Conservation (phyloP, 2,329 filamentous ascomycete genomes). For the Seiridium cupressi region DNA sequence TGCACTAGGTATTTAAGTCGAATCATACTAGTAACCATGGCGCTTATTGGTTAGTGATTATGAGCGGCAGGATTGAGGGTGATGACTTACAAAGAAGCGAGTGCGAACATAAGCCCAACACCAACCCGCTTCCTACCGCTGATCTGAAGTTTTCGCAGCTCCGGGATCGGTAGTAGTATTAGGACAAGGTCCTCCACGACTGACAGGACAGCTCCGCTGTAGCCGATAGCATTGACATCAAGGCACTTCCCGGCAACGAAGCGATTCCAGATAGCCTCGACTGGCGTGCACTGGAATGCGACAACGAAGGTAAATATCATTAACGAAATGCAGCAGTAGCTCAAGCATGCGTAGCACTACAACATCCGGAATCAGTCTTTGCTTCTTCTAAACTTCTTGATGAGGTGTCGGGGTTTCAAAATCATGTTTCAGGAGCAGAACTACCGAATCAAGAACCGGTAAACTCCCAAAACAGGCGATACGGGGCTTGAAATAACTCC, state of each 20-base stretch:
- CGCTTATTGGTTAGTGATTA: conserved; percentile 8
- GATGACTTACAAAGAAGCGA: conserved; percentile 42
- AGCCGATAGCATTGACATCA: conserved; percentile 63
- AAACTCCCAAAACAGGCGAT: too few species aligned
- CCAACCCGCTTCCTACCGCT: conserved; percentile 65
- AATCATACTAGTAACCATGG: conserved; percentile 19
- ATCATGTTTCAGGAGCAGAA: too few species aligned
- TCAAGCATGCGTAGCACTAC: conserved; percentile 2
- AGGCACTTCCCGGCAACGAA: conserved; percentile 42
- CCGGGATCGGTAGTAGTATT: conserved; percentile 57
- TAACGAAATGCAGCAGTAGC: background rate
- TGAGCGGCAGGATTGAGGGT: background rate
- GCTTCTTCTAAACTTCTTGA: too few species aligned
- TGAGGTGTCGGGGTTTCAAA: too few species aligned
- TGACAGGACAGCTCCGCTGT: conserved; percentile 65
- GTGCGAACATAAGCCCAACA: conserved; percentile 63
- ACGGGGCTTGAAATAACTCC: too few species aligned
- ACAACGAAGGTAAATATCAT: conserved; percentile 2
- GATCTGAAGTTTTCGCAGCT: conserved; percentile 46
- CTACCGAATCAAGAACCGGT: too few species aligned
- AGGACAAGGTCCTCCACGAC: conserved; percentile 67
- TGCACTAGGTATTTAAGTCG: conserved; percentile 18
- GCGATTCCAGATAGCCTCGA: conserved; percentile 3
- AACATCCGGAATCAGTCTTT: too few species aligned
- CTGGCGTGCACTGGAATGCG: conserved; percentile 4